Evolutionary conservation across 2,329 filamentous ascomycete species (phyloP).

Genomic region (Microsporum audouinii): DNA sequence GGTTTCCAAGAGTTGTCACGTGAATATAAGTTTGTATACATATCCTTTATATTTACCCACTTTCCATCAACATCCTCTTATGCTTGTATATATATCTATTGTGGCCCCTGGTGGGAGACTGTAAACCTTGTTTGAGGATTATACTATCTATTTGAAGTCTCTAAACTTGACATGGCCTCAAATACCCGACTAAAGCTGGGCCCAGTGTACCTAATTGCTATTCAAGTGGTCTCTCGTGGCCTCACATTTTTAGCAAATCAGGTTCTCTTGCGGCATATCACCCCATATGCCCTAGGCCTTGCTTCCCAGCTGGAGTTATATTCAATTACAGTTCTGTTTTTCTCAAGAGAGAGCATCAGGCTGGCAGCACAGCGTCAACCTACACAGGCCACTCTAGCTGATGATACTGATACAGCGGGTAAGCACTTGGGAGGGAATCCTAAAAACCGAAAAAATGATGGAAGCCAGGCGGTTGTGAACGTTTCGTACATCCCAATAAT

Average conservation of each 20-base stretch:
- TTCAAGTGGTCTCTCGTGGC: constrained; percentile 77
- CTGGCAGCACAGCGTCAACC: constrained; percentile 78
- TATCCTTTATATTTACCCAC: too few relatives aligned
- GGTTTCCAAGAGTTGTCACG: background rate
- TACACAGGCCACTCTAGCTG: constrained; percentile 11
- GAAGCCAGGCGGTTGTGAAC: constrained; percentile 68
- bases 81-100: background rate
- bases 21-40: background rate
- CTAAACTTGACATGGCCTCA: background rate
- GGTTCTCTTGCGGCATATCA: constrained; percentile 74
- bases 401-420: background rate
- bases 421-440: constrained; percentile 9
- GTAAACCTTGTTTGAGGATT: background rate
- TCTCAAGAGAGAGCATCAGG: constrained; percentile 79
- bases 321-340: constrained; percentile 86
- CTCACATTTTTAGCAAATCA: constrained; percentile 91
- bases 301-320: constrained; percentile 87
- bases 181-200: constrained; percentile 44
- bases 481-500: constrained; percentile 68
- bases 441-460: constrained; percentile 17
- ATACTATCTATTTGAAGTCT: background rate
- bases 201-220: constrained; percentile 72
- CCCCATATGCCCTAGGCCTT: constrained; percentile 70
- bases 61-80: too few relatives aligned
- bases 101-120: background rate